Conservation (phyloP, 164 flowering plant genomes). For the Umbilicus rupestris region DNA sequence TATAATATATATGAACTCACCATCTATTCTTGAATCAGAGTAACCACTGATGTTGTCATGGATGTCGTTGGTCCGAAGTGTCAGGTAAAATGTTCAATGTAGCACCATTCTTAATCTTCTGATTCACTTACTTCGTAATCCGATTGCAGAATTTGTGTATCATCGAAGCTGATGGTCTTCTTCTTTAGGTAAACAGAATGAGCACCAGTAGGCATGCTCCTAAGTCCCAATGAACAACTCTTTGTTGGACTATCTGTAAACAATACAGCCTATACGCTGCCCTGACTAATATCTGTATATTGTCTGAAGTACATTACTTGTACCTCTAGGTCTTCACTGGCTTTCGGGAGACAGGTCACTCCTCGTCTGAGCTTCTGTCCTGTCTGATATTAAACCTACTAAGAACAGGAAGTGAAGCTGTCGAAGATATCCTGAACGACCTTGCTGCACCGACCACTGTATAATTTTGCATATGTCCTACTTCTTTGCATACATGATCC, state of each 20-base stretch:
- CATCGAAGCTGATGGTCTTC: background rate
- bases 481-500: slow-evolving; percentile 95
- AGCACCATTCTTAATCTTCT: background rate
- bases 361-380: slow-evolving; percentile 58
- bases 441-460: slow-evolving; percentile 62
- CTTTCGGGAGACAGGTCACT: slow-evolving; percentile 39
- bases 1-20: background rate
- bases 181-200: background rate
- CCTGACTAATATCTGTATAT: background rate
- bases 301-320: background rate
- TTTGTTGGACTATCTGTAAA: background rate
- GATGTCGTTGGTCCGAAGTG: background rate
- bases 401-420: slow-evolving; percentile 73
- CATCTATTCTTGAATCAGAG: background rate
- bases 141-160: background rate
- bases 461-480: slow-evolving; percentile 59
- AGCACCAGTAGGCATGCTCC: background rate
- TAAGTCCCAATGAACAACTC: background rate
- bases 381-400: slow-evolving; percentile 44
- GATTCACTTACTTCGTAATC: background rate
- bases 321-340: background rate
- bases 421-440: slow-evolving; percentile 69
- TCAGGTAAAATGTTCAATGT: background rate
- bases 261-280: background rate
- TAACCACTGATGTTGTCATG: background rate